Base-by-base conservation (phyloP, 2,329 filamentous ascomycete genomes). In the Fusarium kyushuense region DNA sequence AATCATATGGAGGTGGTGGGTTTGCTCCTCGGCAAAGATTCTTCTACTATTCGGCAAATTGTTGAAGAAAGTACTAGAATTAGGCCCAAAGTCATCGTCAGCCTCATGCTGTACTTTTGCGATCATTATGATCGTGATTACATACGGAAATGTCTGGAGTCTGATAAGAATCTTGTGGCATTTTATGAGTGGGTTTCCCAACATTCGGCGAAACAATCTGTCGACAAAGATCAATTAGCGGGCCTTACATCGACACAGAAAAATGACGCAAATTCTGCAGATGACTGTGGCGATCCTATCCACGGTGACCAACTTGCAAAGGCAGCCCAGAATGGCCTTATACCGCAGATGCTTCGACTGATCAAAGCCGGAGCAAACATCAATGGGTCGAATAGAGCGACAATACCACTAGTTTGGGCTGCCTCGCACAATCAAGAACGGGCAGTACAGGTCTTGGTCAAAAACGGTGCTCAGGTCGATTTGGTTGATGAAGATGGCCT, bases 401-500 rank as follows among this genome's bases (percentile, higher is more conserved):
- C 17, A 19, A 11, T 36, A 6, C 35, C 35, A 6, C 35, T 36
- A 1, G 1, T 36, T 6, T 0, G 3, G 12, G 35, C 35, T 5
- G 35, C 10, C 5, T 1, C 0, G 12, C 2, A 2, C 6, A 19
- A 19, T 7, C 2, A 36, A 13, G 2, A 6, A 12, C 10, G 1
- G 5, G 35, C n/a, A 16, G 35, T 19, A 6, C 11, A 12, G 4
- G 5, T 4, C 12, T 19, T 36, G 11, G 12, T 36, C 35, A 11
- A 36, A 36, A 19, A 1, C 17, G 35, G 35, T 13, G 35, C 35
- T 36, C 5, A 36, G 3, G 1, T 36, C 6, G 35, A 36, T 0
- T 12, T 9, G 10, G 11, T 13, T 3, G 10, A 36, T 8, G 0
- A 36, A 6, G 0, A 7, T 1, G 35, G 35, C 12, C 0, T 3